Conservation (phyloP, 139 green algal genomes). For the Chlamydomonas sphaeroides region DNA sequence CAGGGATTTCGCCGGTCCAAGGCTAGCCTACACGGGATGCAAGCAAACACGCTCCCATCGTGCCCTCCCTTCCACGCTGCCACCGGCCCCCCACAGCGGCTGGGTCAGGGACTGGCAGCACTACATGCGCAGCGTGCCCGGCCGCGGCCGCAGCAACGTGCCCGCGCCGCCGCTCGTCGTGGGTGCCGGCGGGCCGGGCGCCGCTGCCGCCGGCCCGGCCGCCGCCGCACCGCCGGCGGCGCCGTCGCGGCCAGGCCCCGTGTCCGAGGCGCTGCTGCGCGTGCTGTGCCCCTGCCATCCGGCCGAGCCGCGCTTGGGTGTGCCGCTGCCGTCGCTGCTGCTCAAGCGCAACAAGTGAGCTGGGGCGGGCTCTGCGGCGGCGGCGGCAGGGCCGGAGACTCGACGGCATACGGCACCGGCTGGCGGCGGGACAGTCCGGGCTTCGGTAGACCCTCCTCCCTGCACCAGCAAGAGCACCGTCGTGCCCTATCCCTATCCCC, state of each 20-base stretch:
- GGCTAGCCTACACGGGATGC: too few relatives aligned
- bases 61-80: too few relatives aligned
- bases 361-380: too few relatives aligned
- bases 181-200: background rate
- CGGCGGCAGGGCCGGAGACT: too few relatives aligned
- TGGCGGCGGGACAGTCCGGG: too few relatives aligned
- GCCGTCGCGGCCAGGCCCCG: slow-evolving; percentile 23
- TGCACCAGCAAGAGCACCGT: too few relatives aligned
- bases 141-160: background rate
- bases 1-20: too few relatives aligned
- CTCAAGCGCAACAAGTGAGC: slow-evolving; percentile 66
- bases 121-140: background rate
- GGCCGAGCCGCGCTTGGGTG: slow-evolving; percentile 32
- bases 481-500: too few relatives aligned
- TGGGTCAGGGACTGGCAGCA: slow-evolving; percentile 16
- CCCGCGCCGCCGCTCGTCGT: too few relatives aligned
- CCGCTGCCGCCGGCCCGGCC: background rate
- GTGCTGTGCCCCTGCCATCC: slow-evolving; percentile 67
- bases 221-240: background rate
- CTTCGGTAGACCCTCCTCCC: too few relatives aligned
- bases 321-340: slow-evolving; percentile 50
- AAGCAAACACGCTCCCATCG: too few relatives aligned
- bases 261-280: slow-evolving; percentile 48
- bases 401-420: too few relatives aligned
- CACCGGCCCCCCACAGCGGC: background rate